Base-by-base conservation (phyloP, 345 rosid genomes). In the Iberis pinnata region DNA sequence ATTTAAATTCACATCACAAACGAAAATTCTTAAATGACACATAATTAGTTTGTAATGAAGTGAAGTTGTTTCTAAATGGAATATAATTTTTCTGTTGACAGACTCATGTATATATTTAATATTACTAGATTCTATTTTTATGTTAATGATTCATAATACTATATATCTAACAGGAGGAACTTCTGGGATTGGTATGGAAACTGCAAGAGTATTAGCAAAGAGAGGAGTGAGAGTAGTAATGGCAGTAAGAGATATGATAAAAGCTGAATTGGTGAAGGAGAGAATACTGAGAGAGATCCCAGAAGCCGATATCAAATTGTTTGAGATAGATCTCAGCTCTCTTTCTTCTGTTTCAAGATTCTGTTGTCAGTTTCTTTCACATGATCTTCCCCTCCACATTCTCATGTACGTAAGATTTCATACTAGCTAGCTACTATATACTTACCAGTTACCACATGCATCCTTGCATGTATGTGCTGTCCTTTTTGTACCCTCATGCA, bases 181-280 rank as follows among this genome's bases (percentile, higher is more conserved):
- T 7, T 90, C 98, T 7, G 98, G 98, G 0, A 87, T 90, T 27
- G 98, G 98, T 59, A 83, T 77, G 3, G 98, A 90, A 64, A 90
- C 96, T 2, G 89, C 89, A 2, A 87, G 84, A 59, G 92, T 82
- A 9, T 56, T 90, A 18, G 96, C 92, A 3, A 84, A 79, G 71
- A 84, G 82, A 72, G 96, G 98, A 9, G 79, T 82, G 57, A 70
- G 92, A 68, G 40, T 84, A 17, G 85, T 87, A 50, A 79, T 90
- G 64, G 82, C 96, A 47, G 95, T 89, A 22, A 87, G 98, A 70
- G 81, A 90, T 74, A 37, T 82, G 64, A 82, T 70, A 64, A 84
- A 74, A 50, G 98, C 96, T 16, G 73, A 36, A 38, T 64, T 73
- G 56, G 65, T 80, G 31, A 90, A 79, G 66, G 80, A 75, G 55